Conservation (phyloP, 2,329 filamentous ascomycete species). For the Paecilomyces sp. region DNA sequence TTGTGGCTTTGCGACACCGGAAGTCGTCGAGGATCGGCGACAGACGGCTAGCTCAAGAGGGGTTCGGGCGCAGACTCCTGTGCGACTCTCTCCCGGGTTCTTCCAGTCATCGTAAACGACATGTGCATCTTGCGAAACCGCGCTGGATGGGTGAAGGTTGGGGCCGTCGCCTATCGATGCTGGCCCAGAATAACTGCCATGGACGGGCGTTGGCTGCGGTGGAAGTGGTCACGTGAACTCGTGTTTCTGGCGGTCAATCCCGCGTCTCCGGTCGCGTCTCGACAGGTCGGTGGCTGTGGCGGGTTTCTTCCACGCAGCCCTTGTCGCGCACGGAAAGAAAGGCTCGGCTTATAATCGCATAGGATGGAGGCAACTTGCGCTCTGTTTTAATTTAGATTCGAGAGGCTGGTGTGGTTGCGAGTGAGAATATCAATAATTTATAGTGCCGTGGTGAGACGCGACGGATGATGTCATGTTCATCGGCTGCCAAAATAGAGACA, state of each 20-base stretch:
- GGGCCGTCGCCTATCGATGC: not conserved
- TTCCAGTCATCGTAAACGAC: not conserved
- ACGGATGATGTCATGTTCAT: conserved; percentile 17
- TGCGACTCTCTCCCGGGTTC: not conserved
- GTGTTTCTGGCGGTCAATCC: conserved; percentile 15
- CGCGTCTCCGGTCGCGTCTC: conserved; percentile 14
- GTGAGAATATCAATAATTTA: not conserved
- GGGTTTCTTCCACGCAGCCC: not conserved
- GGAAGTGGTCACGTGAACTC: conserved; percentile 21
- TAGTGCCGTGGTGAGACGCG: conserved; percentile 16
- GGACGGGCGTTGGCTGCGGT: not conserved
- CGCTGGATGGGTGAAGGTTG: not conserved
- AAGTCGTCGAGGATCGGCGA: conserved; percentile 1
- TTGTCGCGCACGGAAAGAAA: conserved; percentile 2
- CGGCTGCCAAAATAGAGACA: conserved; percentile 1
- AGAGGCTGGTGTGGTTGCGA: not conserved
- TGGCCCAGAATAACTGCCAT: not conserved
- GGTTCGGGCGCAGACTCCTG: not conserved
- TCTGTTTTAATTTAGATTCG: not conserved
- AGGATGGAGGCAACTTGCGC: not conserved
- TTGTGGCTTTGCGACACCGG: conserved; percentile 15
- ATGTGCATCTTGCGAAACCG: not conserved
- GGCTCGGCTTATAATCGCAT: not conserved
- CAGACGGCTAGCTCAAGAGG: conserved; percentile 1
- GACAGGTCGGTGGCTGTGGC: not conserved